Conservation (phyloP, 352 stramenopile species). For the Aphanomyces cochlioides region DNA sequence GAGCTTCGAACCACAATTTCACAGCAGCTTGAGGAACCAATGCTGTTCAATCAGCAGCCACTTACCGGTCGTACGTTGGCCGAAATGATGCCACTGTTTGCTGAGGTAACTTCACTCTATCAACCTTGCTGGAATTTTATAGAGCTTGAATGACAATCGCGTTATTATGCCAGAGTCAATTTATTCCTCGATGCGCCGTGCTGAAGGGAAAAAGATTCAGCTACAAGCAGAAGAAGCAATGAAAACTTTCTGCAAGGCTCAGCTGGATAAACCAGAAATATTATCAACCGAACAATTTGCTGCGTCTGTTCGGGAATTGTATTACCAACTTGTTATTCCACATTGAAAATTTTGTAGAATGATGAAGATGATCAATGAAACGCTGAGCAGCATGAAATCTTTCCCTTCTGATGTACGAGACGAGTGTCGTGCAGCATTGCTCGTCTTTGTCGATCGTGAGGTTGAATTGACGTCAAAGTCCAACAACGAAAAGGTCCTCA, state of each 20-base stretch:
- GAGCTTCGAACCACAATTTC: constrained; percentile 70
- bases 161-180: constrained; percentile 88
- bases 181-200: constrained; percentile 81
- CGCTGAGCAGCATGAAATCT: constrained; percentile 47
- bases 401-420: constrained; percentile 41
- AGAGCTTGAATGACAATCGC: constrained; percentile 82
- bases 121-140: constrained; percentile 26
- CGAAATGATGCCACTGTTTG: constrained; percentile 59
- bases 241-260: constrained; percentile 55
- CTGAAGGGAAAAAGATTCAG: constrained; percentile 61
- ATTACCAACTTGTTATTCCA: constrained; percentile 48
- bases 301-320: background rate
- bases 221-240: constrained; percentile 62
- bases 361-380: constrained; percentile 46
- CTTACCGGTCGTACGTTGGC: constrained; percentile 67
- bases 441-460: constrained; percentile 23
- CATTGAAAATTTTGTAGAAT: constrained; percentile 9
- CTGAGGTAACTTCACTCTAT: constrained; percentile 17
- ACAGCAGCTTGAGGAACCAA: constrained; percentile 63
- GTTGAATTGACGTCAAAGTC: constrained; percentile 16
- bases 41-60: constrained; percentile 69
- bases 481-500: constrained; percentile 25
- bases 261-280: constrained; percentile 51
- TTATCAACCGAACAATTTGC: constrained; percentile 51
- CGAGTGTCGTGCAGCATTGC: constrained; percentile 11